Evolutionary conservation across 208 protist genomes (phyloP), one percentile per base, ranked within the genome.

Genomic region (Leishmania arabica): DNA sequence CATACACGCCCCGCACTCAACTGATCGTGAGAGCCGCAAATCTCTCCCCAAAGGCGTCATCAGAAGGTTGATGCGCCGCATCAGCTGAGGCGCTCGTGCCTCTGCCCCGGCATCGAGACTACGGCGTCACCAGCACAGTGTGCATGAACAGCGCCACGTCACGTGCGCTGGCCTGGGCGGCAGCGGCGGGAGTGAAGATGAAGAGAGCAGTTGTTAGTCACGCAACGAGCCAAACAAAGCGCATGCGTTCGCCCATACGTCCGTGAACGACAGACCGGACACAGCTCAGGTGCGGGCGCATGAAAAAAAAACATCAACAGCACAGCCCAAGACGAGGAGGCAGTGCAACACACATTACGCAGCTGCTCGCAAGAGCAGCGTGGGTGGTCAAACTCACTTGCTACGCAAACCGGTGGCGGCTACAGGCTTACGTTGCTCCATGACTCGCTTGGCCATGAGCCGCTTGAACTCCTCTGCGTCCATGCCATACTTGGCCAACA

Each of bases 401-500:
- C 65, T 45, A n/a, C 21, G 6, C 65, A 70, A 21, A 27, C 6
- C 19, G 9, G 31, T 24, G 21, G 47, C 11, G 7, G 72, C n/a
- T 13, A 69, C 60, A 34, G 70, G 34, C 53, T 80, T 84, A 37
- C 78, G 76, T 37, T 77, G 80, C 79, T 88, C 68, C 84, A 93
- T 58, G n/a, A 85, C 31, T 1, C 56, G 75, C 76, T 82, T 82
- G n/a, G 91, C 95, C 84, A 96, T 80, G 37, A 86, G 79, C 11
- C 87, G 86, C 81, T 94, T 91, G 69, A 95, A 93, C 9, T 89
- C 77, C 17, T 95, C 87, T 2, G 85, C 83, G 62, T 91, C 83
- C 62, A 97, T 91, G 49, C 95, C 95, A 74, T 97, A 98, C 88
- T 97, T 96, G 72, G 81, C 86, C 19, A 96, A 62, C 37, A 95